Conservation (phyloP, 345 rosid genomes). For the Salix viminalis region DNA sequence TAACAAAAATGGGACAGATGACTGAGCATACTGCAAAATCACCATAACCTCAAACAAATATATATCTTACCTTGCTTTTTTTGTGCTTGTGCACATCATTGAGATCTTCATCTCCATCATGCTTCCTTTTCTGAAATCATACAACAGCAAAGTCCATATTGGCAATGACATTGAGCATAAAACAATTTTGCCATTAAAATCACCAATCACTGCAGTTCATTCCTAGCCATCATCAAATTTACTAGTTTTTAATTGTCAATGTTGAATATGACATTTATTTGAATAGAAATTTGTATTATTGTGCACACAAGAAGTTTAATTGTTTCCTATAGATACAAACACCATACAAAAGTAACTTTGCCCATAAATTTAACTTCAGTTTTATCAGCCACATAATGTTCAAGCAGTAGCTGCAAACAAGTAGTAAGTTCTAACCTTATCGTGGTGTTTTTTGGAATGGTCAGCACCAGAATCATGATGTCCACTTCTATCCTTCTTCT, state of each 20-base stretch:
- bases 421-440: slow-evolving; percentile 50
- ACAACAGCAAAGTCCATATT: slow-evolving; percentile 10
- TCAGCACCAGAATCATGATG: slow-evolving; percentile 75
- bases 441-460: slow-evolving; percentile 79
- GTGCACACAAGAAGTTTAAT: neutral
- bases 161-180: neutral
- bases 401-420: slow-evolving; percentile 6
- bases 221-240: neutral
- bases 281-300: neutral
- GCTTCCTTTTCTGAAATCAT: slow-evolving; percentile 86
- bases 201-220: neutral
- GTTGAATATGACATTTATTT: neutral
- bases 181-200: neutral
- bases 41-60: neutral
- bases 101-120: slow-evolving; percentile 84
- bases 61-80: slow-evolving; percentile 76
- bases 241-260: neutral
- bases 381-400: neutral
- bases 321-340: neutral
- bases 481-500: slow-evolving; percentile 71
- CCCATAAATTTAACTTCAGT: neutral
- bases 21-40: neutral
- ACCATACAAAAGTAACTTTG: neutral
- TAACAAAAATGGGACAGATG: neutral
- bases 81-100: slow-evolving; percentile 81